A percentile compares a stretch with the other conserved stretches of the same genome.
These are phyloP conservation scores for Primulina tabacum DNA, from an alignment of 257 asterid genomes.

Conservation along the genomic window DNA sequence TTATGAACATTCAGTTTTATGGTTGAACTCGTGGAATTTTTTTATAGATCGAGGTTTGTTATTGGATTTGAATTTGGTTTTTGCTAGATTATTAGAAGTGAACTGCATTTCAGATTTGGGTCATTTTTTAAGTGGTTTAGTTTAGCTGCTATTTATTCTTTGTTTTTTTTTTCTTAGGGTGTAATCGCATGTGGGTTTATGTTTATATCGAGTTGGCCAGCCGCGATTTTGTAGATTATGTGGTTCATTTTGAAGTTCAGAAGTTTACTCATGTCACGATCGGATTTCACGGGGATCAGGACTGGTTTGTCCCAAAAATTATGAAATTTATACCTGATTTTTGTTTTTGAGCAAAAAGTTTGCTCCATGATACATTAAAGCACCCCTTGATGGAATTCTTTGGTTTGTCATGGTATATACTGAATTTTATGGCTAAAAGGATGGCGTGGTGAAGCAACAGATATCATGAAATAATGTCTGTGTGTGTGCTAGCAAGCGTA, in stretches of 20 bases:
- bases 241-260: neutral
- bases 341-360: neutral
- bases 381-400: neutral
- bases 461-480: neutral
- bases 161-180: neutral
- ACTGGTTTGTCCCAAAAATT: neutral
- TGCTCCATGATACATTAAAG: neutral
- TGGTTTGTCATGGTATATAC: neutral
- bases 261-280: neutral
- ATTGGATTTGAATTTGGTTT: conserved; percentile 22
- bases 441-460: neutral
- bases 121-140: neutral
- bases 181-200: neutral
- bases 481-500: neutral
- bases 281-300: neutral
- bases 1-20: neutral
- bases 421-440: conserved; percentile 12
- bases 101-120: neutral
- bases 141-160: neutral
- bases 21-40: too few relatives aligned
- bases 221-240: neutral
- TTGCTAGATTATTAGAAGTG: conserved; percentile 16
- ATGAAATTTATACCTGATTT: neutral
- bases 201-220: neutral
- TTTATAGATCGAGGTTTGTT: neutral